phyloP scores from a whole-genome alignment of 2,329 filamentous ascomycete species.

The Dothistroma pini region DNA sequence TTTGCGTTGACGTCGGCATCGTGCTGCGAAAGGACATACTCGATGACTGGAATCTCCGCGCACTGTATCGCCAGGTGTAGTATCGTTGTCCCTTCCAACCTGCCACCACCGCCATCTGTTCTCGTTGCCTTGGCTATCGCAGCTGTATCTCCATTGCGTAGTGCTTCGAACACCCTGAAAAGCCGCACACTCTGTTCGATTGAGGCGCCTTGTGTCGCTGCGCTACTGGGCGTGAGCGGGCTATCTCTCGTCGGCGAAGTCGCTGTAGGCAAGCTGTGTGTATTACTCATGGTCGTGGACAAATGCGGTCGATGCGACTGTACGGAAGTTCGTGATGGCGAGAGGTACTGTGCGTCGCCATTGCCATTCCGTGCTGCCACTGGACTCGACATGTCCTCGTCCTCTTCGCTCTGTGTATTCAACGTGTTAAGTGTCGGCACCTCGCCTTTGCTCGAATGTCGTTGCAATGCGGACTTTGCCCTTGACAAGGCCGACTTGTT shows the following conservation, averaged over 20 bases:
- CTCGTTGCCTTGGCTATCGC: slow-evolving; percentile 84
- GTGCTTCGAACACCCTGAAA: slow-evolving; percentile 88
- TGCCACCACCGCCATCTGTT: slow-evolving; percentile 38
- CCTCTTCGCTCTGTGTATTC: neutral
- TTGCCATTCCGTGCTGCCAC: slow-evolving; percentile 1
- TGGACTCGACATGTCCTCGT: slow-evolving; percentile 14
- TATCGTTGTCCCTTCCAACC: slow-evolving; percentile 78
- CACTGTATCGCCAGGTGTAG: slow-evolving; percentile 94
- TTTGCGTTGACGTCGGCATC: slow-evolving; percentile 73
- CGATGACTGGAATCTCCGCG: slow-evolving; percentile 85
- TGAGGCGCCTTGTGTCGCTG: slow-evolving; percentile 39
- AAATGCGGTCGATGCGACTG: slow-evolving; percentile 32
- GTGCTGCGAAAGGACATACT: slow-evolving; percentile 78
- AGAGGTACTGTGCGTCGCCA: slow-evolving; percentile 22
- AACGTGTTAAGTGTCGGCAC: neutral
- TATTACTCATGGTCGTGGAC: slow-evolving; percentile 36
- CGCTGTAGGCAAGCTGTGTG: slow-evolving; percentile 15
- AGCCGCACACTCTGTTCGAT: slow-evolving; percentile 93
- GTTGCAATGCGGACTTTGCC: slow-evolving; percentile 1
- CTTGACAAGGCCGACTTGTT: neutral
- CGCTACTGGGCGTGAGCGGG: slow-evolving; percentile 20
- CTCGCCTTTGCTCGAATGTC: slow-evolving; percentile 2
- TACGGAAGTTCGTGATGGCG: slow-evolving; percentile 23
- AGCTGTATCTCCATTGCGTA: slow-evolving; percentile 84
- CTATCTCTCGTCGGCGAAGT: slow-evolving; percentile 18